Percentiles rank a stretch among this genome's conserved stretches.
phyloP scores from a whole-genome alignment of 2,329 filamentous ascomycete species.

The Botrytis elliptica region DNA sequence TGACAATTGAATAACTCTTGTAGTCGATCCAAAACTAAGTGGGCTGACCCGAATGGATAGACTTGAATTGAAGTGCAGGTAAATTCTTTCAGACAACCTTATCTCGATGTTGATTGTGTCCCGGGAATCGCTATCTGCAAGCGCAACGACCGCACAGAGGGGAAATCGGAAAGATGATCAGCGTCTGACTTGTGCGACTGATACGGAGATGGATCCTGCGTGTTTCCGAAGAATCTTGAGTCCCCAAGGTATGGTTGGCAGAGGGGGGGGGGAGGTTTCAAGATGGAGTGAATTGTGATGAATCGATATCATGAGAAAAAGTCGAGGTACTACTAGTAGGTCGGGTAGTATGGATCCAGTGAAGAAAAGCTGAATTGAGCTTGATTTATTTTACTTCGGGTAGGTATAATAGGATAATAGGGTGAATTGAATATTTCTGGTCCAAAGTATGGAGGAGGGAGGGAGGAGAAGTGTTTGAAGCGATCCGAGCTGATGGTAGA shows the following conservation, averaged over 20 bases:
- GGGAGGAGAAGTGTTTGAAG: neutral
- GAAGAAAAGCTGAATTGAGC: conserved; percentile 1
- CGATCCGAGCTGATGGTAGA: conserved; percentile 6
- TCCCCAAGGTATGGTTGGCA: neutral
- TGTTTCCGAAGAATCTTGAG: neutral
- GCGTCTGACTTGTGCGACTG: neutral
- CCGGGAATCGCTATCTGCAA: conserved; percentile 25
- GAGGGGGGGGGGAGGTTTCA: neutral
- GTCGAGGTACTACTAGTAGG: neutral
- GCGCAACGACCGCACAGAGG: conserved; percentile 20
- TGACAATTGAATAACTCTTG: conserved; percentile 6
- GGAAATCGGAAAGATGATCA: neutral
- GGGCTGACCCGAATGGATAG: conserved; percentile 25
- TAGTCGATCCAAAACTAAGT: conserved; percentile 23
- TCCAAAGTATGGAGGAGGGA: neutral
- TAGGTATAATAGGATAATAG: neutral
- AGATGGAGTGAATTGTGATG: neutral
- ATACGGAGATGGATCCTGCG: neutral
- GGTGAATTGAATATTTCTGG: neutral
- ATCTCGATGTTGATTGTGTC: conserved; percentile 22
- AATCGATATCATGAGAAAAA: conserved; percentile 8
- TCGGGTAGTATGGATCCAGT: neutral
- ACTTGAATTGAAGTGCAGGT: conserved; percentile 27
- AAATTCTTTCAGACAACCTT: conserved; percentile 23
- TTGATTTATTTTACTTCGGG: neutral